phyloP scores from a whole-genome alignment of 345 rosid genomes.

The Gossypium mustelinum region DNA sequence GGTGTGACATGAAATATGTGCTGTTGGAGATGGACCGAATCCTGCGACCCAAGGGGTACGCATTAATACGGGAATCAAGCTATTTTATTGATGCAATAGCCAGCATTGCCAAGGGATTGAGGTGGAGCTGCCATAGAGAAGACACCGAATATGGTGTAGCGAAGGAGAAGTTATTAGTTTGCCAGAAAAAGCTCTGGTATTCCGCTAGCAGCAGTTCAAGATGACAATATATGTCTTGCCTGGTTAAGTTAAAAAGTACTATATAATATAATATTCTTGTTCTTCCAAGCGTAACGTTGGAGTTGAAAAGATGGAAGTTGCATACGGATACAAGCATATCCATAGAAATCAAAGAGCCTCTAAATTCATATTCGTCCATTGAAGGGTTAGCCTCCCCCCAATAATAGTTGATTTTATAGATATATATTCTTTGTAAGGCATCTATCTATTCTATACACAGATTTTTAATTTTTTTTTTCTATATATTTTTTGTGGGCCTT shows the following conservation, averaged over 20 bases:
- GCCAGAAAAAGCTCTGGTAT: slow-evolving; percentile 93
- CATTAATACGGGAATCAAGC: slow-evolving; percentile 71
- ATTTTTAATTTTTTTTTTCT: not conserved
- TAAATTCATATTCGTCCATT: slow-evolving; percentile 18
- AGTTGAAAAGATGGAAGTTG: slow-evolving; percentile 5
- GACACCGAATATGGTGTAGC: slow-evolving; percentile 53
- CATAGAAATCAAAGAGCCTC: slow-evolving; percentile 17
- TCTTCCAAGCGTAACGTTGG: not conserved
- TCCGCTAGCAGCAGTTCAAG: slow-evolving; percentile 46
- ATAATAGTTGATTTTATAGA: slow-evolving; percentile 26
- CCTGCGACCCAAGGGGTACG: slow-evolving; percentile 74
- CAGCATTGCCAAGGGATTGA: slow-evolving; percentile 70
- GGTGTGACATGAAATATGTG: slow-evolving; percentile 85
- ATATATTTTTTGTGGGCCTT: not conserved
- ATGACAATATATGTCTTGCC: slow-evolving; percentile 11
- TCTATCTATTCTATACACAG: not conserved
- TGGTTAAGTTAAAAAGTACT: not conserved
- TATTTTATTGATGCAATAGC: slow-evolving; percentile 61
- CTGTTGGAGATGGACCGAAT: slow-evolving; percentile 92
- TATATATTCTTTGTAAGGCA: slow-evolving; percentile 27
- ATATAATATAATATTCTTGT: not conserved
- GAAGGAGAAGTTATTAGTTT: slow-evolving; percentile 76
- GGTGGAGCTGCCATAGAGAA: slow-evolving; percentile 81
- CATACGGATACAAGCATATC: slow-evolving; percentile 8
- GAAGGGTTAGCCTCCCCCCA: slow-evolving; percentile 13